Evolutionary conservation across 2,329 filamentous ascomycete species (phyloP), one percentile per base, ranked within the genome.

Genomic region (Phaeosphaeria sp.): DNA sequence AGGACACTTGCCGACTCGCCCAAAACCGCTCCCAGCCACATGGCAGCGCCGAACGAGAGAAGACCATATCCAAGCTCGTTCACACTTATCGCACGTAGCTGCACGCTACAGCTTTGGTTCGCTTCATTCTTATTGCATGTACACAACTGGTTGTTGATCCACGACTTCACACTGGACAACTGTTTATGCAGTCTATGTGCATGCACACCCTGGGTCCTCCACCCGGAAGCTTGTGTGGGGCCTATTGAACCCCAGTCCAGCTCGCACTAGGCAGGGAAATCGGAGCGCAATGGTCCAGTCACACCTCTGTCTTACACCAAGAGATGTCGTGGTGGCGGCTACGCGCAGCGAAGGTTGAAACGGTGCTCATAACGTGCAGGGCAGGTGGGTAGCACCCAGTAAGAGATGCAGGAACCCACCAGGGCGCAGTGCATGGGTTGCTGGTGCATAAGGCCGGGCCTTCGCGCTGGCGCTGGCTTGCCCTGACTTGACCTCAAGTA

Each of bases 341-440:
- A 73, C 54, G 59, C 61, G 44, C 44, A 46, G 44, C 21, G 59
- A 63, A 65, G 62, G 58, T 68, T 63, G 65, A 71, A 64, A 68
- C 65, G 55, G 61, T 46, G 61, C 33, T 47, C 59, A 54, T 48
- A 46, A 54, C 52, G 54, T 62, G 66, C 59, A 59, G 61, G 54
- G 61, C 43, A 55, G 61, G 54, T 65, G 60, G 62, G 58, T 53
- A 54, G 47, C 64, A 66, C 60, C 72, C 72, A 75, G 67, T 74
- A 46, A 67, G 50, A 73, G 59, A 70, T 69, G 72, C 72, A 75
- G 72, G 68, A 72, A 74, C 72, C 52, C 57, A 49, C 56, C 25
- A 52, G 52, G 56, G 56, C 46, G 42, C 46, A 51, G 50, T 55
- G 36, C 57, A 61, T 52, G 56, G 58, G 62, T 59, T 50, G 59